Conservation (phyloP, 148 eudicot species). For the Amaranthus palmeri region DNA sequence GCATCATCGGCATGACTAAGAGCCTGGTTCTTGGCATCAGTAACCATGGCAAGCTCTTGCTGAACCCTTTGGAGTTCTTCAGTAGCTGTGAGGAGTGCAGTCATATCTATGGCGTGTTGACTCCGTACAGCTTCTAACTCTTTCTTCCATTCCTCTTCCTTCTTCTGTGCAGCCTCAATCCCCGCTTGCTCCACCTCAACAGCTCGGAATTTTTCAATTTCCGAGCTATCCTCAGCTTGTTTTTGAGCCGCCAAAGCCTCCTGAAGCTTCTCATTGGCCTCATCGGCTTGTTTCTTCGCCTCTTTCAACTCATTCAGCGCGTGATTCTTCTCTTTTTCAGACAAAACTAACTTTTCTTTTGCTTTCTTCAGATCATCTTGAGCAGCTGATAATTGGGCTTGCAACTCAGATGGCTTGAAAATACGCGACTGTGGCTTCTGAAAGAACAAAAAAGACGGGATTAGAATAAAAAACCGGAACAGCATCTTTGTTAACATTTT, state of each 20-base stretch:
- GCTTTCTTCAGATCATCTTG: conserved; percentile 84
- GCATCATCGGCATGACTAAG: conserved; percentile 86
- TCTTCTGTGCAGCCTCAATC: conserved; percentile 69
- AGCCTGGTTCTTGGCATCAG: conserved; percentile 67
- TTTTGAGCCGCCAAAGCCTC: conserved; percentile 87
- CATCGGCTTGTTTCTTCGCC: conserved; percentile 66
- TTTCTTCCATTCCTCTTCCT: conserved; percentile 75
- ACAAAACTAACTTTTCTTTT: conserved; percentile 50
- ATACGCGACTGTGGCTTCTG: conserved; percentile 69
- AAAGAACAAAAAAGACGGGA: conserved; percentile 6
- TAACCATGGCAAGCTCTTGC: conserved; percentile 59
- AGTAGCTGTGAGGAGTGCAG: conserved; percentile 59
- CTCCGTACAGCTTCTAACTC: conserved; percentile 65
- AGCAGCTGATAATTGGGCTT: conserved; percentile 53
- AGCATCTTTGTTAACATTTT: too few species aligned
- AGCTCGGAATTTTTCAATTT: conserved; percentile 83
- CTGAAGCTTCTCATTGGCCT: conserved; percentile 68
- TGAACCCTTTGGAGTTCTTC: conserved; percentile 65
- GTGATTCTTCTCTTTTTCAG: conserved; percentile 72
- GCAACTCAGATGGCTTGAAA: conserved; percentile 71
- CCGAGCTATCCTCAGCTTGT: conserved; percentile 69
- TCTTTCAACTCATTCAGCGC: conserved; percentile 58
- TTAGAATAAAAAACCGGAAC: too few species aligned
- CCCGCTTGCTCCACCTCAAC: conserved; percentile 83
- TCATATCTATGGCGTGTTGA: conserved; percentile 65